Conservation (phyloP, 192 early-diverging fungal genomes). For the Entomortierella parvispora region DNA sequence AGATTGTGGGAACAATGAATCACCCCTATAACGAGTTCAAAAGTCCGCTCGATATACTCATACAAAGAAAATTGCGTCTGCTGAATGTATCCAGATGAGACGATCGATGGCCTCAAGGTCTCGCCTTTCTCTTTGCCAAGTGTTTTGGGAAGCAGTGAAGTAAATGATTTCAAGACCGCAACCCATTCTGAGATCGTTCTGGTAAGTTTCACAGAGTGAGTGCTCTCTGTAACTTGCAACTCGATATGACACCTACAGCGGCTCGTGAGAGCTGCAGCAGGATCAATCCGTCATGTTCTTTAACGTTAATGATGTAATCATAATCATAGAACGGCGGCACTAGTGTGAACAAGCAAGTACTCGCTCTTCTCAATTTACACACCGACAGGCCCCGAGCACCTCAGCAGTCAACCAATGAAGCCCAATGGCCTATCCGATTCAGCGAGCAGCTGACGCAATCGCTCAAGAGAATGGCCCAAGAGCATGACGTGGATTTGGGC, state of each 20-base stretch:
- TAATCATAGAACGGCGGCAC: conserved; percentile 10
- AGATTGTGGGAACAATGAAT: no score
- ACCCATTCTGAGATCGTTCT: not conserved
- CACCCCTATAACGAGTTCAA: no score
- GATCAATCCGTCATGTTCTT: not conserved
- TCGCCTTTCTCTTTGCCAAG: no score
- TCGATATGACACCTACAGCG: no score
- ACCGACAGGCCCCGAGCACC: conserved; percentile 5
- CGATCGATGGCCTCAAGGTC: no score
- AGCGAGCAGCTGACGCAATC: conserved; percentile 5
- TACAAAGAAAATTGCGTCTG: no score
- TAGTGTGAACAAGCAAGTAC: not conserved
- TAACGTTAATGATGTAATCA: not conserved
- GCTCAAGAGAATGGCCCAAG: conserved; percentile 2
- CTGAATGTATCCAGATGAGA: no score
- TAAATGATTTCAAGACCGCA: not conserved
- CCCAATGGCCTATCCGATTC: conserved; percentile 7
- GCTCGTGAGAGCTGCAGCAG: no score
- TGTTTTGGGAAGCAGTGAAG: conserved; percentile 1
- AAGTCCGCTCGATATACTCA: no score
- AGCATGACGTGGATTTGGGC: conserved; percentile 1
- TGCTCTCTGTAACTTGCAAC: not conserved
- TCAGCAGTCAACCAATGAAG: not conserved
- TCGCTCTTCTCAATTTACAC: not conserved
- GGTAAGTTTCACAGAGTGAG: conserved; percentile 4